Conservation (phyloP, 2,329 filamentous ascomycete genomes). For the Dothistroma septosporum region DNA sequence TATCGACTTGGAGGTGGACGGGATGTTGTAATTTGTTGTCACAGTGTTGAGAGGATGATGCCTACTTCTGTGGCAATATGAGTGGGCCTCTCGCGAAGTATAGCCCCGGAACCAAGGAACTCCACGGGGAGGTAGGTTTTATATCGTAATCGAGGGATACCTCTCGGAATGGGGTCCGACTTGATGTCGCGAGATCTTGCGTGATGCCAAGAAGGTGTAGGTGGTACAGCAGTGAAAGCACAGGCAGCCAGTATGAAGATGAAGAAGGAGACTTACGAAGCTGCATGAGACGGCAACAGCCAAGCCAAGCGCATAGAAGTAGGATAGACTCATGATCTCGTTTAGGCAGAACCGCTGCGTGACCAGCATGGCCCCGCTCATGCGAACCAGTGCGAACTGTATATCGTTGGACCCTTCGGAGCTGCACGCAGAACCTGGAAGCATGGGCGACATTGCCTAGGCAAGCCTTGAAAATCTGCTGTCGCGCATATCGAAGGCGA, state of each 20-base stretch:
- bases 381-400: constrained; percentile 6
- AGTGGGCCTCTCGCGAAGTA: background rate
- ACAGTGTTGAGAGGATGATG: background rate
- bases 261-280: background rate
- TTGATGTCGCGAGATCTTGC: background rate
- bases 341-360: background rate
- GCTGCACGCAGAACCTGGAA: background rate
- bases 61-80: background rate
- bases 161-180: background rate
- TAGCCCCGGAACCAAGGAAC: background rate
- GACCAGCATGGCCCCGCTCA: background rate
- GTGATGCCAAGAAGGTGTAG: background rate
- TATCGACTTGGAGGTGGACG: background rate
- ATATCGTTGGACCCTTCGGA: background rate
- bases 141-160: background rate
- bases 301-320: background rate
- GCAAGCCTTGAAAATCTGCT: background rate
- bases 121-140: background rate
- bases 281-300: background rate
- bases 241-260: background rate
- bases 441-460: background rate
- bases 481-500: background rate
- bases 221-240: background rate
- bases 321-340: background rate
- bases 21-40: background rate